A percentile compares a stretch with the other conserved stretches of the same genome.
phyloP scores from a whole-genome alignment of 164 flowering plant species.

The Chimonanthus salicifolius region DNA sequence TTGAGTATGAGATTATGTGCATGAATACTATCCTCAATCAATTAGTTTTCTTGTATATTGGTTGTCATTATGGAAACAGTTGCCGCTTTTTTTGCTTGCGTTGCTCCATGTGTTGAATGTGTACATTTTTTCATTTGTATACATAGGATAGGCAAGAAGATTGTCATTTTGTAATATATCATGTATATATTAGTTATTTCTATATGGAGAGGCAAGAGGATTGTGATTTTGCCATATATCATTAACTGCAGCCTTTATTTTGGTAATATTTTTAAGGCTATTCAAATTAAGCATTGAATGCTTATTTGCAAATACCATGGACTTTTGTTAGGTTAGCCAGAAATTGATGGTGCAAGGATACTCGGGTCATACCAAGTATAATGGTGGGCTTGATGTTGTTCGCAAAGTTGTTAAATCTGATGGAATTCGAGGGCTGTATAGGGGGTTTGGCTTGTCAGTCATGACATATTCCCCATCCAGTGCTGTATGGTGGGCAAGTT shows the following conservation, averaged over 20 bases:
- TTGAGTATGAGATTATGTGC: too few species aligned
- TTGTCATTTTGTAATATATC: background rate
- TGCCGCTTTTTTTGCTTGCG: background rate
- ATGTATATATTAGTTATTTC: background rate
- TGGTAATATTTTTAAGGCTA: too few species aligned
- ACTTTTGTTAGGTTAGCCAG: constrained; percentile 68
- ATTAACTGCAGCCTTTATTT: too few species aligned
- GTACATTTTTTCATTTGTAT: background rate
- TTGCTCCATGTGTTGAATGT: background rate
- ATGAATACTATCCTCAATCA: too few species aligned
- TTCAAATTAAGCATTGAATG: constrained; percentile 1
- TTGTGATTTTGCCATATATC: too few species aligned
- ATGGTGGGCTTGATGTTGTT: constrained; percentile 89
- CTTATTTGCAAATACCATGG: constrained; percentile 9
- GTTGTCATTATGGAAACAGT: too few species aligned
- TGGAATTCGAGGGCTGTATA: constrained; percentile 81
- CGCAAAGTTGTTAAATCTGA: constrained; percentile 66
- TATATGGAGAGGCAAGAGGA: background rate
- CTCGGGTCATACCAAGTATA: constrained; percentile 77
- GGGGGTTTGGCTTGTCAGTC: constrained; percentile 92
- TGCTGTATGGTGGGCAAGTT: constrained; percentile 99
- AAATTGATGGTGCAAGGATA: constrained; percentile 99
- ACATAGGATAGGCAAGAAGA: background rate
- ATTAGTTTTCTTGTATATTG: too few species aligned
- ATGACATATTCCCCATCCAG: constrained; percentile 94